Base-by-base conservation (phyloP, 2,329 filamentous ascomycete genomes). In the Aureobasidium subglaciale region DNA sequence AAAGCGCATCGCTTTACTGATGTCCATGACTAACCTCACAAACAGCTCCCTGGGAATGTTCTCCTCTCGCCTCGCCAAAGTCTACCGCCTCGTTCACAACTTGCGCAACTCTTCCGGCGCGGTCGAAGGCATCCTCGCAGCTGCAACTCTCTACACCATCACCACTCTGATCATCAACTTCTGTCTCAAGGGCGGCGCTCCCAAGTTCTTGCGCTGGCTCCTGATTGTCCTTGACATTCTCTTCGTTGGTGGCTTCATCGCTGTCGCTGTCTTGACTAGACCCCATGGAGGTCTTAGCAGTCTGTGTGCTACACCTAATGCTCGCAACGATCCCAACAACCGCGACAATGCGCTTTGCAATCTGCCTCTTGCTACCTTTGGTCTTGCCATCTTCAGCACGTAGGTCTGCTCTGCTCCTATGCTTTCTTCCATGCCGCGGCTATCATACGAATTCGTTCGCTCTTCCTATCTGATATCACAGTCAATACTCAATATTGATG, bases 121-220 rank as follows among this genome's bases (percentile, higher is more conserved):
- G 16, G 73, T 76, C 34, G 72, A 75, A 60, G 73, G 72, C 53
- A 75, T 75, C 43, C 68, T 76, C 20, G 70, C 72, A 9, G 73
- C 73, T 5, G 73, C 74, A 4, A 69, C 73, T 11, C 59, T 71
- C 6, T 76, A 76, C 64, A 75, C 70, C 0, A 61, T 75, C 43
- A 60, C 72, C 57, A 63, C 66, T 40, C 71, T 67, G 55, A 41
- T 72, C 5, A 49, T 75, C 16, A 61, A 59, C 2, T 68, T 68
- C 60, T 64, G 73, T 57, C 68, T 68, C 55, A 65, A 58, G 25
- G 64, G 64, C n/a, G 68, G 63, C 20, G 37, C 52, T 9, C 37
- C 37, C 10, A 67, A 65, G 8, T 60, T 60, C 55, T 61, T 75
- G 6, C 67, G 71, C 37, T 73, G 72, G 70, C 40, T 73, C 0